Percentiles rank a stretch among this genome's conserved stretches.
Evolutionary conservation across 805 yeast genomes (phyloP).

Genomic region (Deakozyma indianensis): DNA sequence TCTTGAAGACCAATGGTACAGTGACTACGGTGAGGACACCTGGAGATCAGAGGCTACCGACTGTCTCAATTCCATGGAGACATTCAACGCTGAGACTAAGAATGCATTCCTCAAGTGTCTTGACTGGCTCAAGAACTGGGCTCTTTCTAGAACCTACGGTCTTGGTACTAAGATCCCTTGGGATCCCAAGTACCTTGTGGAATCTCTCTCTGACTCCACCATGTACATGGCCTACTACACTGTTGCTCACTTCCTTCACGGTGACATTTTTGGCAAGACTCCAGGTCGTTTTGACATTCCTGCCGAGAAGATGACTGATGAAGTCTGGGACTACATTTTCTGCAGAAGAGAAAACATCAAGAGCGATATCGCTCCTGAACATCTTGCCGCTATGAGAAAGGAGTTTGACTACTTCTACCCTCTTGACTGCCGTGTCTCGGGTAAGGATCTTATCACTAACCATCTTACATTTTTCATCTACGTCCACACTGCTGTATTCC

Average conservation of each 20-base stretch:
- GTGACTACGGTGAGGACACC: slow-evolving; percentile 87
- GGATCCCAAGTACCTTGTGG: slow-evolving; percentile 89
- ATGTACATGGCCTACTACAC: slow-evolving; percentile 93
- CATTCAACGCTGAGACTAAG: slow-evolving; percentile 69
- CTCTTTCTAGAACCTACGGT: slow-evolving; percentile 92
- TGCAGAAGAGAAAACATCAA: slow-evolving; percentile 46
- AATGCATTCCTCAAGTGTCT: slow-evolving; percentile 88
- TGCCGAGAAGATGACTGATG: slow-evolving; percentile 81
- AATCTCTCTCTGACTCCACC: slow-evolving; percentile 91
- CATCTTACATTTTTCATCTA: slow-evolving; percentile 93
- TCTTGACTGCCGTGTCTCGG: slow-evolving; percentile 79
- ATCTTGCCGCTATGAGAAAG: slow-evolving; percentile 64
- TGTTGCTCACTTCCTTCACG: slow-evolving; percentile 70
- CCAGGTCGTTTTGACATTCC: slow-evolving; percentile 59
- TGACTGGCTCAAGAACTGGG: slow-evolving; percentile 97
- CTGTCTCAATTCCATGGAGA: slow-evolving; percentile 61
- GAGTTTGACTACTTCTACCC: slow-evolving; percentile 97
- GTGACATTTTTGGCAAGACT: slow-evolving; percentile 69
- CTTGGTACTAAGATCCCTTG: slow-evolving; percentile 91
- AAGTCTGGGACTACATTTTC: slow-evolving; percentile 85
- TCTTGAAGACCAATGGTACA: slow-evolving; percentile 95
- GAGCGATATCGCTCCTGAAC: slow-evolving; percentile 44
- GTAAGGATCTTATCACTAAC: slow-evolving; percentile 94
- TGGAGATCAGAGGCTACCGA: slow-evolving; percentile 79
- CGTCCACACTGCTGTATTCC: slow-evolving; percentile 85